Evolutionary conservation across 768 basidiomycete species (phyloP).

Genomic region (Sutorius australiensis): DNA sequence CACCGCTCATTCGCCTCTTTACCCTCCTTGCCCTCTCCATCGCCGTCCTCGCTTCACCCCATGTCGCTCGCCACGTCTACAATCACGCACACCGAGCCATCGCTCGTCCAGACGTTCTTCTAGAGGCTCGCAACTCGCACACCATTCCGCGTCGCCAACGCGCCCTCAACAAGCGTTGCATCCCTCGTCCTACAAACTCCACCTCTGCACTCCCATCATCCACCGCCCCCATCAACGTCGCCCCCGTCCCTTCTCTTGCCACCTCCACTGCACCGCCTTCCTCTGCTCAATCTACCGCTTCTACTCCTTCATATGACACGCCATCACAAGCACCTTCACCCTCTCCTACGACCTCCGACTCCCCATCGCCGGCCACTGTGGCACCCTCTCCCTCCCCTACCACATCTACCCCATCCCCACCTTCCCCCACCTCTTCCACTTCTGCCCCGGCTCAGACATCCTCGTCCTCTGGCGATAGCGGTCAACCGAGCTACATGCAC

Average conservation of each 20-base stretch:
- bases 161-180: conserved; percentile 28
- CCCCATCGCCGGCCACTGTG: not conserved
- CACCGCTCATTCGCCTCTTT: conserved; percentile 41
- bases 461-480: conserved; percentile 4
- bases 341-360: not conserved
- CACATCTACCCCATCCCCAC: not conserved
- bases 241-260: not conserved
- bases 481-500: conserved; percentile 38
- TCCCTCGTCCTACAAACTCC: conserved; percentile 17
- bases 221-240: conserved; percentile 21
- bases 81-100: conserved; percentile 21
- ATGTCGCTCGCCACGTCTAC: conserved; percentile 29
- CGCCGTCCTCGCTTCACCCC: conserved; percentile 35
- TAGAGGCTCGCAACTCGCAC: not conserved
- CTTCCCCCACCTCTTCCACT: not conserved
- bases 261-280: not conserved
- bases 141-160: conserved; percentile 17
- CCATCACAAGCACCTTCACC: not conserved
- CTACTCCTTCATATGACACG: not conserved
- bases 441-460: conserved; percentile 16
- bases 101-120: not conserved
- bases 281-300: not conserved
- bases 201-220: not conserved
- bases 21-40: conserved; percentile 41
- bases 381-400: not conserved